phyloP scores from a whole-genome alignment of 2,329 filamentous ascomycete genomes.

The Xylaria sp. region DNA sequence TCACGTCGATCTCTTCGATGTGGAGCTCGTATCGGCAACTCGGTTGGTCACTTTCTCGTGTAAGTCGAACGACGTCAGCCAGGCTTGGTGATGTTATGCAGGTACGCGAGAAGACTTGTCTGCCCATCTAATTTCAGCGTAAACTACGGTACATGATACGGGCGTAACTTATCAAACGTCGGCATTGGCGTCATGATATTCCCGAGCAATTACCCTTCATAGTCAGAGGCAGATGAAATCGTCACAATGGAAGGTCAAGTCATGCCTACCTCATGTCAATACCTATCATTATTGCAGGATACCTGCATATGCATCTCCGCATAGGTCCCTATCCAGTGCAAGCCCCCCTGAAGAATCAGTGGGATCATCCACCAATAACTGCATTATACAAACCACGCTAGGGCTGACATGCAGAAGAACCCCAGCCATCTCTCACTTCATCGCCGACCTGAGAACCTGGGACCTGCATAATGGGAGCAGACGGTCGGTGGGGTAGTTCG shows the following conservation, averaged over 20 bases:
- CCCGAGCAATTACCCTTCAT: slow-evolving; percentile 2
- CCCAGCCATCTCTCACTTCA: too few relatives aligned
- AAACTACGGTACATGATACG: neutral
- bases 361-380: neutral
- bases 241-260: neutral
- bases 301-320: too few relatives aligned
- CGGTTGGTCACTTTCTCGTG: slow-evolving; percentile 11
- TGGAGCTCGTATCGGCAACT: slow-evolving; percentile 27
- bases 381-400: slow-evolving; percentile 11
- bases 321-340: neutral
- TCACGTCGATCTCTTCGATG: slow-evolving; percentile 18
- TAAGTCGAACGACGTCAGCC: slow-evolving; percentile 13
- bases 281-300: neutral
- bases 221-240: neutral
- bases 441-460: slow-evolving; percentile 21
- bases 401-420: slow-evolving; percentile 19
- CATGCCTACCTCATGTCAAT: neutral
- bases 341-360: neutral
- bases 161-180: slow-evolving; percentile 16
- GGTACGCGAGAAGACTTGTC: slow-evolving; percentile 25
- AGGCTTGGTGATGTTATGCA: slow-evolving; percentile 33
- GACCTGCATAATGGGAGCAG: slow-evolving; percentile 25
- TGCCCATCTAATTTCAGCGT: neutral
- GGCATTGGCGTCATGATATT: slow-evolving; percentile 15
- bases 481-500: slow-evolving; percentile 3